A percentile compares a stretch with the other conserved stretches of the same genome.
phyloP scores from a whole-genome alignment of 371 early-diverging fungal genomes.

The Actinomortierella ambigua region DNA sequence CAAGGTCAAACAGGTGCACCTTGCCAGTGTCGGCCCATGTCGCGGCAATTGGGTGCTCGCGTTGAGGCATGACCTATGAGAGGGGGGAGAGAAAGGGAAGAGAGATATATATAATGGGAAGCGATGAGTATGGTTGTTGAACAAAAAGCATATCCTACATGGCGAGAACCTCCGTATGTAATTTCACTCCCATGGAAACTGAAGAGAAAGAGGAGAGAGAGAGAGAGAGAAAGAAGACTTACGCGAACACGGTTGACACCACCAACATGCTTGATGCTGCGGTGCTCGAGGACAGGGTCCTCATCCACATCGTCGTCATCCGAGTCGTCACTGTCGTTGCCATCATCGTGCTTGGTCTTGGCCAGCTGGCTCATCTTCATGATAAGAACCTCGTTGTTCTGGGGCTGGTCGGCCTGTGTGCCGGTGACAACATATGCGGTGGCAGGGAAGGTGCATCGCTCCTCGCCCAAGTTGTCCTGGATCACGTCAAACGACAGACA shows the following conservation, averaged over 20 bases:
- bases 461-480: constrained; percentile 81
- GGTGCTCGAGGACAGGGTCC: constrained; percentile 90
- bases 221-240: constrained; percentile 12
- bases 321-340: constrained; percentile 67
- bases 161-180: no score
- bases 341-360: constrained; percentile 89
- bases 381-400: constrained; percentile 88
- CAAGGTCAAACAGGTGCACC: constrained; percentile 90
- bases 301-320: constrained; percentile 88
- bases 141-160: no score
- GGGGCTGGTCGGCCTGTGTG: constrained; percentile 84
- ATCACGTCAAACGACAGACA: constrained; percentile 95
- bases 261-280: constrained; percentile 83
- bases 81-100: not conserved
- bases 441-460: constrained; percentile 86
- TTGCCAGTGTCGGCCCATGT: constrained; percentile 95
- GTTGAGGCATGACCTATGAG: constrained; percentile 61
- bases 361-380: constrained; percentile 94
- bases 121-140: not conserved
- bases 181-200: not conserved
- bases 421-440: constrained; percentile 94
- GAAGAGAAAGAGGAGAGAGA: not conserved
- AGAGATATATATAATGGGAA: not conserved
- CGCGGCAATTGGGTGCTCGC: constrained; percentile 73
- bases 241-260: constrained; percentile 92